Percentiles rank a stretch among this genome's conserved stretches.
Conservation (phyloP, 2,329 filamentous ascomycete genomes). For the Cladosporium sp. region DNA sequence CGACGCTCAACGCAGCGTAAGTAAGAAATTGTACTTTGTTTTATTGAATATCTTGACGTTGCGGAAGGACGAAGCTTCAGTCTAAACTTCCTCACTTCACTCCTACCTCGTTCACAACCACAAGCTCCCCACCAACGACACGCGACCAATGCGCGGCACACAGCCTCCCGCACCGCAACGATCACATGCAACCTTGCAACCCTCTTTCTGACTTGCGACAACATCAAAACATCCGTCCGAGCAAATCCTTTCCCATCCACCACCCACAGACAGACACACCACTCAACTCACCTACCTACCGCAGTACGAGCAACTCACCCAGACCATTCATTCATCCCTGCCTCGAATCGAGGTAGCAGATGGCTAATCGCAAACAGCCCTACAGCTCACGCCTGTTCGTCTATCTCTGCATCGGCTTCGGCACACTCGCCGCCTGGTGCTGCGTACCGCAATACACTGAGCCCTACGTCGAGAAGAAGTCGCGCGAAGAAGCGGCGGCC, state of each 20-base stretch:
- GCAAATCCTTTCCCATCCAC: neutral
- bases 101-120: neutral
- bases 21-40: conserved; percentile 22
- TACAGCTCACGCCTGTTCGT: conserved; percentile 7
- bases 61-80: neutral
- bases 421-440: neutral
- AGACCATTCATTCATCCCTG: neutral
- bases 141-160: neutral
- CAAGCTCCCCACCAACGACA: neutral
- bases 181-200: neutral
- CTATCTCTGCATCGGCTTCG: neutral
- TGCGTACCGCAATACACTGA: neutral
- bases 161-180: neutral
- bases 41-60: neutral
- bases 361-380: neutral
- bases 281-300: no score
- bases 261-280: neutral
- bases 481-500: neutral
- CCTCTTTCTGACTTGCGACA: neutral
- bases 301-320: neutral
- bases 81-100: neutral
- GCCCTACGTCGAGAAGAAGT: neutral
- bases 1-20: conserved; percentile 37
- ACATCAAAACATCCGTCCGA: neutral
- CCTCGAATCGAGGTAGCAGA: neutral